Percentiles rank a stretch among this genome's conserved stretches.
phyloP scores from a whole-genome alignment of 768 basidiomycete genomes.

The Mycena pura region DNA sequence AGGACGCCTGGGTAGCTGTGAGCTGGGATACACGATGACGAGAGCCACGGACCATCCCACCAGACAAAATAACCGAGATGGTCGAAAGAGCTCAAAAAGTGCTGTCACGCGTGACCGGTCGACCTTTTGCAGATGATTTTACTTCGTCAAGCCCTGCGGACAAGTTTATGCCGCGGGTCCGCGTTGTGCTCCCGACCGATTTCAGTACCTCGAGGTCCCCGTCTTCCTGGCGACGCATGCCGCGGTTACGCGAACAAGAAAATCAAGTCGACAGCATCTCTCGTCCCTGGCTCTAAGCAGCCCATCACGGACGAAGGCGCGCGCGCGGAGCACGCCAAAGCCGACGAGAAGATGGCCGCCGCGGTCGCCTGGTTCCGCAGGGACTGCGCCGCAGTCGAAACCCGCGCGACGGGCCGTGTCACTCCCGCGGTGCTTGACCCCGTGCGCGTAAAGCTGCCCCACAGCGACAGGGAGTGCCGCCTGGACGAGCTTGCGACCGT shows the following conservation, averaged over 20 bases:
- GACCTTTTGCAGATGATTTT: too few species aligned
- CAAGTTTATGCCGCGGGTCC: constrained; percentile 12
- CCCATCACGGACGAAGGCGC: constrained; percentile 60
- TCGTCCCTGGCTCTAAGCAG: constrained; percentile 74
- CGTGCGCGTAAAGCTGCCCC: constrained; percentile 64
- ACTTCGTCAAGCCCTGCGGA: constrained; percentile 2
- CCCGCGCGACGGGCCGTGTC: constrained; percentile 77
- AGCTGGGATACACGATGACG: neutral
- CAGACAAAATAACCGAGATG: too few species aligned
- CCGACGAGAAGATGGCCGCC: constrained; percentile 67
- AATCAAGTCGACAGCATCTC: constrained; percentile 54
- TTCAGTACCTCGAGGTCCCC: neutral
- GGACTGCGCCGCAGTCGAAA: constrained; percentile 75
- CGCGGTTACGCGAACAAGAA: constrained; percentile 17
- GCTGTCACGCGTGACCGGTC: too few species aligned
- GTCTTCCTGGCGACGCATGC: neutral
- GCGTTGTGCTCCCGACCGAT: neutral
- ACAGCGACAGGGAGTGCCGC: constrained; percentile 43
- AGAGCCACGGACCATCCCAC: constrained; percentile 7
- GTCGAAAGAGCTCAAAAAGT: too few species aligned
- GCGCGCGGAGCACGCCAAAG: constrained; percentile 65
- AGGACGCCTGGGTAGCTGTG: constrained; percentile 62
- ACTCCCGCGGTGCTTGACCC: constrained; percentile 74
- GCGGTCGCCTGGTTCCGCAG: constrained; percentile 79
- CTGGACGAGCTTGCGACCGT: constrained; percentile 82